Evolutionary conservation across 1,284 basidiomycete species (phyloP).

Genomic region (Ceraceosorus guamensis): DNA sequence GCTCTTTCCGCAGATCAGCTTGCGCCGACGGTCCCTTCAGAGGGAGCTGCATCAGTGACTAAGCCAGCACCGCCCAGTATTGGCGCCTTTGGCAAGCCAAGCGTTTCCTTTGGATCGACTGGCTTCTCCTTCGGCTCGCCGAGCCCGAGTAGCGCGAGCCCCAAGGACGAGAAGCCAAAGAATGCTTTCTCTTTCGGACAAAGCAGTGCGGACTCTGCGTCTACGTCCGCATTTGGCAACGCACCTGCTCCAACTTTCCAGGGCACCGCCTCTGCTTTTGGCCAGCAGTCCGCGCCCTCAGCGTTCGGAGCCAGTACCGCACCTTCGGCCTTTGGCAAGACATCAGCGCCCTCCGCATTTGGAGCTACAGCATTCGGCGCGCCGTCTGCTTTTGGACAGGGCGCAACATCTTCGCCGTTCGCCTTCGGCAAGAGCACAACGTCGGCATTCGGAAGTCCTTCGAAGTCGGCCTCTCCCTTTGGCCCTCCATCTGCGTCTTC

Average conservation of each 20-base stretch:
- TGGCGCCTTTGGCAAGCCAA: too few species aligned
- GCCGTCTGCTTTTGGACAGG: conserved; percentile 6
- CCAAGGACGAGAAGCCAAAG: too few species aligned
- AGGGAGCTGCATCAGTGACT: too few species aligned
- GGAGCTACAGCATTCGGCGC: conserved; percentile 5
- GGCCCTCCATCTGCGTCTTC: conserved; percentile 16
- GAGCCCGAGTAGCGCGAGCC: too few species aligned
- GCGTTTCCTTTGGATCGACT: too few species aligned
- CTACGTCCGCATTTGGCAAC: conserved; percentile 1
- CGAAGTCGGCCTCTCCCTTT: neutral
- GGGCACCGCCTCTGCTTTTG: too few species aligned
- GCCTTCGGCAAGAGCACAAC: neutral
- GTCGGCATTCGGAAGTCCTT: conserved; percentile 1
- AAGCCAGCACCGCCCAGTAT: too few species aligned
- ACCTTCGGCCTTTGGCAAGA: conserved; percentile 7
- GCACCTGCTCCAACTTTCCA: conserved; percentile 1
- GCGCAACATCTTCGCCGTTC: neutral
- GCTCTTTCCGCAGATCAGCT: neutral
- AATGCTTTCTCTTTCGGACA: too few species aligned
- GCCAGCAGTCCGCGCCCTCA: neutral
- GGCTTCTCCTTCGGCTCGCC: too few species aligned
- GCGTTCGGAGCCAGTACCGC: neutral
- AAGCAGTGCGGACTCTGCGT: neutral
- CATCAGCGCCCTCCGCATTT: conserved; percentile 1
- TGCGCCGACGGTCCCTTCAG: too few species aligned